Evolutionary conservation across 73 alveolate species (phyloP), one percentile per base, ranked within the genome.

Genomic region (Paramecium primaurelia): DNA sequence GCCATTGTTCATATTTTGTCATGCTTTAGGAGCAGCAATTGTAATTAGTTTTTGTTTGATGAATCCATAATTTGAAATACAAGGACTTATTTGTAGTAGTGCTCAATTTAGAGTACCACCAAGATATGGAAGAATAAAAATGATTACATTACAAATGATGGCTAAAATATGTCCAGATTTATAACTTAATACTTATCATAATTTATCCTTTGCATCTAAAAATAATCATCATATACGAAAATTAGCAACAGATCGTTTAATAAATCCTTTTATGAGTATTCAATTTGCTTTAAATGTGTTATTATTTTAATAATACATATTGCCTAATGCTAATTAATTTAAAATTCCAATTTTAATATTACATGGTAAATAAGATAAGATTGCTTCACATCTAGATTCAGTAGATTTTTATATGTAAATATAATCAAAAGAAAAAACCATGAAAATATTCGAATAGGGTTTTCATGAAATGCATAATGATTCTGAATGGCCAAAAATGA

Each of bases 401-500:
- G n/a, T 80, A 3, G 91, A 80, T 28, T 80, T 80, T 47, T 80
- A 80, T 28, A 80, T 22, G 58, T 7, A 18, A 34, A 42, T 49
- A 16, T 30, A 40, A 80, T 80, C 91, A 8, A 45, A 80, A 22
- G 91, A 80, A 20, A 80, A 80, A 36, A 80, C 91, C 0, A 18
- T 80, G 22, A 80, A 80, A 80, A 80, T 80, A 8, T 80, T 45
- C 30, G 91, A 80, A 47, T 4, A 34, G 9, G 91, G 91, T 8
- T 80, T 80, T 49, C 91, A 80, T 25, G 91, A 80, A 80, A 34
- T 80, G 58, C 73, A 80, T 26, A 80, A 80, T 80, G 91, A 80
- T 80, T 80, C 91, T 3, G 91, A 80, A 49, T 80, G 91, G 91
- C 91, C 91, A 22, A 80, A 80, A 25, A 80, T 80, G 91, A 80